phyloP scores from a whole-genome alignment of 192 early-diverging fungal species.

The Haplosporangium gracile region DNA sequence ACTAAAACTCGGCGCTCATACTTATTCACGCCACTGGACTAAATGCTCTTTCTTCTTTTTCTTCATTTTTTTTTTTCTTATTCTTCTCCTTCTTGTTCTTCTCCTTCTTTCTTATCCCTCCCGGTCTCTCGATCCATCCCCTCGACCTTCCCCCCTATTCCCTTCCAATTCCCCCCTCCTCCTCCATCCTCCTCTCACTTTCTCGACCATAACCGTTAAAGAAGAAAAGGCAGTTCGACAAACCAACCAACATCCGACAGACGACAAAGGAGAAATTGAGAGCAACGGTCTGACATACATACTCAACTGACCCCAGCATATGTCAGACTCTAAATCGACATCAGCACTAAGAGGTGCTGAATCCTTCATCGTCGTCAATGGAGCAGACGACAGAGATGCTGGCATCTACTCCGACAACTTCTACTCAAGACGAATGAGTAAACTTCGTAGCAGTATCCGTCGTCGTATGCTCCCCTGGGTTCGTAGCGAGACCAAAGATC shows the following conservation, averaged over 20 bases:
- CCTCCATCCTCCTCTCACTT: background rate
- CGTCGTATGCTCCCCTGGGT: slow-evolving; percentile 59
- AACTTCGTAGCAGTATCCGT: slow-evolving; percentile 54
- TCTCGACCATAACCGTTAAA: background rate
- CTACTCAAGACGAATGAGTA: slow-evolving; percentile 60
- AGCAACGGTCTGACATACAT: background rate
- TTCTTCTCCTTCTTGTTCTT: background rate
- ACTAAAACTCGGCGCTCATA: no score
- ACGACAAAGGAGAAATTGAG: background rate
- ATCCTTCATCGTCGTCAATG: slow-evolving; percentile 51
- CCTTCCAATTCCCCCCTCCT: background rate
- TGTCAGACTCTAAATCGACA: background rate
- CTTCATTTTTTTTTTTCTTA: background rate
- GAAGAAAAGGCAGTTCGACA: background rate
- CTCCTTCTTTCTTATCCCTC: background rate
- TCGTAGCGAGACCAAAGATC: slow-evolving; percentile 56
- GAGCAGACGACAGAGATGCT: slow-evolving; percentile 60
- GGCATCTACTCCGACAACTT: slow-evolving; percentile 64
- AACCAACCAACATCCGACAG: background rate
- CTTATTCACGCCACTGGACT: no score
- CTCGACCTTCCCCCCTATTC: background rate
- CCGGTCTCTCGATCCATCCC: background rate
- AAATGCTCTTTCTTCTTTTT: no score
- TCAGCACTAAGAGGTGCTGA: background rate
- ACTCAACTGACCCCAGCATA: background rate